phyloP scores from a whole-genome alignment of 2,329 filamentous ascomycete genomes.

The Whalleya microplaca region DNA sequence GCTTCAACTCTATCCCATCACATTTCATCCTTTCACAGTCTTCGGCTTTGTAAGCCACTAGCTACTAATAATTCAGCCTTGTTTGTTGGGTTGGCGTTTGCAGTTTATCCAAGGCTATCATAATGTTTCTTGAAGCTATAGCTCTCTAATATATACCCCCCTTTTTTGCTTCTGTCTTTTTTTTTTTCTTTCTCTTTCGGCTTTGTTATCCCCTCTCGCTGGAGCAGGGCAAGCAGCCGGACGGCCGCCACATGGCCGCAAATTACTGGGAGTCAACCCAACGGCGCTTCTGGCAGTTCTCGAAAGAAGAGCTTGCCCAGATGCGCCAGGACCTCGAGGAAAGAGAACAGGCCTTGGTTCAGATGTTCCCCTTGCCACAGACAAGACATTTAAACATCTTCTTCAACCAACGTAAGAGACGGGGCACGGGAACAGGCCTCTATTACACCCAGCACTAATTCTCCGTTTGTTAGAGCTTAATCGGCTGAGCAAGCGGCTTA shows the following conservation, averaged over 20 bases:
- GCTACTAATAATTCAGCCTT: constrained; percentile 17
- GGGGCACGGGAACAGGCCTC: background rate
- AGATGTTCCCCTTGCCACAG: constrained; percentile 82
- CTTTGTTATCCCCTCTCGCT: constrained; percentile 1
- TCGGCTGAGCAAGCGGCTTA: constrained; percentile 82
- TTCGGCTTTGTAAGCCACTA: constrained; percentile 14
- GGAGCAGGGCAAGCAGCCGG: background rate
- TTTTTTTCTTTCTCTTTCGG: background rate
- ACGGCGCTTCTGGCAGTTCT: constrained; percentile 86
- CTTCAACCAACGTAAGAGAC: constrained; percentile 78
- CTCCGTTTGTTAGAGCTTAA: constrained; percentile 65
- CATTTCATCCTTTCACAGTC: background rate
- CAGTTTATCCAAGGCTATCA: constrained; percentile 5
- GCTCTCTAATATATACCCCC: background rate
- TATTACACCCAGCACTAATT: constrained; percentile 1
- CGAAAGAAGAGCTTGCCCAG: constrained; percentile 75
- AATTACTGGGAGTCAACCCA: constrained; percentile 98
- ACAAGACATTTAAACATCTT: constrained; percentile 84
- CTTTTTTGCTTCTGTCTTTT: background rate
- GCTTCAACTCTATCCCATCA: background rate
- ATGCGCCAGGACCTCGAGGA: constrained; percentile 79
- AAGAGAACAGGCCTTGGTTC: constrained; percentile 72
- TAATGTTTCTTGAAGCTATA: constrained; percentile 1
- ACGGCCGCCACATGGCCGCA: constrained; percentile 72
- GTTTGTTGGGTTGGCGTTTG: constrained; percentile 15